Evolutionary conservation across 1,284 basidiomycete species (phyloP).

Genomic region (Cutaneotrichosporon cyanovorans): DNA sequence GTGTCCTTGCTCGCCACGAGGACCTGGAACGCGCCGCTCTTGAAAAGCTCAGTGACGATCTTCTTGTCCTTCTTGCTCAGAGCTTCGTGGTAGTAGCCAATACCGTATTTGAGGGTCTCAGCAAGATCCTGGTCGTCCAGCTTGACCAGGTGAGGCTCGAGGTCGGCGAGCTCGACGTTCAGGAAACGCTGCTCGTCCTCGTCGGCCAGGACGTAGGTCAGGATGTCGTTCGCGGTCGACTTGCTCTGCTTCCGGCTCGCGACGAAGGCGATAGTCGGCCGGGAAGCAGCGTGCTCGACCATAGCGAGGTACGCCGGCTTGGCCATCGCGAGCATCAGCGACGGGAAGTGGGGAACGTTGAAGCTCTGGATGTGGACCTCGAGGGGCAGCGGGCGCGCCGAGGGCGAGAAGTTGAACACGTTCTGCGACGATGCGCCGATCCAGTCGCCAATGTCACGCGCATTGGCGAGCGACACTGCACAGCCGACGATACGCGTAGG

Average conservation of each 20-base stretch:
- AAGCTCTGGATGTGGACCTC: constrained; percentile 97
- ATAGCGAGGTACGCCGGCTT: constrained; percentile 96
- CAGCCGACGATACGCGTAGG: constrained; percentile 90
- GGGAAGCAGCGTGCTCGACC: constrained; percentile 74
- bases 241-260: constrained; percentile 90
- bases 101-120: constrained; percentile 79
- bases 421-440: constrained; percentile 87
- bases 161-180: constrained; percentile 74
- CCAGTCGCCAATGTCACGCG: constrained; percentile 94
- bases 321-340: constrained; percentile 97
- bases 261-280: constrained; percentile 88
- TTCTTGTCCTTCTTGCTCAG: constrained; percentile 83
- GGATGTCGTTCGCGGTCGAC: constrained; percentile 82
- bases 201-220: constrained; percentile 83
- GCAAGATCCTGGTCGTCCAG: constrained; percentile 68
- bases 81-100: constrained; percentile 95
- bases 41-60: constrained; percentile 87
- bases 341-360: constrained; percentile 93
- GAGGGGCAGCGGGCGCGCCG: constrained; percentile 89
- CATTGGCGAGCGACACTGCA: constrained; percentile 91
- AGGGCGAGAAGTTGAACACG: constrained; percentile 96
- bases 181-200: constrained; percentile 79
- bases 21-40: constrained; percentile 90
- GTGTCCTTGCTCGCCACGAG: constrained; percentile 92
- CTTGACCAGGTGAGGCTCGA: constrained; percentile 82